Evolutionary conservation across 148 eudicot genomes (phyloP).

Genomic region (Hydrangea macrophylla): DNA sequence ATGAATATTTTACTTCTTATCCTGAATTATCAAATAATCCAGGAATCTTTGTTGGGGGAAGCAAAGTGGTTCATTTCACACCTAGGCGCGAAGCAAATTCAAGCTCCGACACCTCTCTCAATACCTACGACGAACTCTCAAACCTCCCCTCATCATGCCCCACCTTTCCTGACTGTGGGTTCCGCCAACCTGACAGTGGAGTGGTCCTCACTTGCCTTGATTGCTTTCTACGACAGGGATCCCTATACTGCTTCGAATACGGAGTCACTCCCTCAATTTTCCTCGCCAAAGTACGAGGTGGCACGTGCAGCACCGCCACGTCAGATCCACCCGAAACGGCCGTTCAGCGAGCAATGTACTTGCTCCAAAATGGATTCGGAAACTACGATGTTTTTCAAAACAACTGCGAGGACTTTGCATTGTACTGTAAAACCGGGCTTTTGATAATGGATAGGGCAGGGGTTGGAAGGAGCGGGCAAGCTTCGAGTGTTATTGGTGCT

Average conservation of each 20-base stretch:
- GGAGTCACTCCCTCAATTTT: conserved; percentile 74
- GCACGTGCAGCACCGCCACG: conserved; percentile 85
- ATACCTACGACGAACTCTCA: conserved; percentile 23
- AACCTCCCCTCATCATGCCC: conserved; percentile 49
- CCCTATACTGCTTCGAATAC: conserved; percentile 80
- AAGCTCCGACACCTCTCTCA: conserved; percentile 29
- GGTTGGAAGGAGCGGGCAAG: conserved; percentile 94
- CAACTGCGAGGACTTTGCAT: conserved; percentile 95
- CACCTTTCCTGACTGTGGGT: conserved; percentile 92
- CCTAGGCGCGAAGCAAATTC: conserved; percentile 32
- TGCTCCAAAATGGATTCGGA: conserved; percentile 90
- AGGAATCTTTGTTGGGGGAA: conserved; percentile 94
- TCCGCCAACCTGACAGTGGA: conserved; percentile 74
- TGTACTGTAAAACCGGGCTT: conserved; percentile 92
- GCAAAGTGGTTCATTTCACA: conserved; percentile 95
- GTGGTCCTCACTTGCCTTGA: conserved; percentile 81
- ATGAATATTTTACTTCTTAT: background rate
- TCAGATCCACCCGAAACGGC: conserved; percentile 60
- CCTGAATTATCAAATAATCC: conserved; percentile 17
- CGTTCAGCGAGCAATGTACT: conserved; percentile 83
- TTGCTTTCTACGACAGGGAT: conserved; percentile 78
- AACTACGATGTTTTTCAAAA: conserved; percentile 79
- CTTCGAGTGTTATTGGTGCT: conserved; percentile 86
- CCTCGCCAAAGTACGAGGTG: conserved; percentile 84
- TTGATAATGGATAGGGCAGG: conserved; percentile 56